Evolutionary conservation across 768 basidiomycete genomes (phyloP), one percentile per base, ranked within the genome.

Genomic region (Obba rivulosa): DNA sequence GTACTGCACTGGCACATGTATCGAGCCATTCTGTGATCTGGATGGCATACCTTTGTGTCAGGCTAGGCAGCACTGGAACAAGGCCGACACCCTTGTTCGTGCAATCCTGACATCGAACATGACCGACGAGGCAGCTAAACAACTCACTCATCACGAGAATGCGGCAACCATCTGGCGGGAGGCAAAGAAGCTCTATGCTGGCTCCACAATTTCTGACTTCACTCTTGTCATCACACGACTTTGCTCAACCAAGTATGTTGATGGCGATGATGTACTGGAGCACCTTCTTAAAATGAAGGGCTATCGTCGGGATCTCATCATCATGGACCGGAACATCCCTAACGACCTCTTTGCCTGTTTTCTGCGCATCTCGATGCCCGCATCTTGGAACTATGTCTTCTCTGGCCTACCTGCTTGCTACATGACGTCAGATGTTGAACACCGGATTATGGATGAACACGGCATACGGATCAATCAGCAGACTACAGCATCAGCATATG

Each of bases 261-360:
- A n/a, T n/a, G n/a, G n/a, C n/a, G n/a, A n/a, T n/a, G n/a, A n/a
- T n/a, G 16, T 45, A 3, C 18, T 16, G 2, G 51, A 8, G 7
- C 54, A 57, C 31, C 49, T 57, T 4, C 39, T 45, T 0, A 53
- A 56, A 48, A 57, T 57, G 55, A 55, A 56, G n/a, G 28, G 13
- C n/a, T 41, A 25, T 13, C 34, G 46, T 8, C 46, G 17, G 5
- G 46, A 56, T 41, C 31, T 55, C 3, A 45, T 49, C 17, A 17
- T 55, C 2, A 57, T 57, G 53, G 0, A 45, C 1, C 34, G 34
- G 8, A 14, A 45, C 24, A 51, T 58, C 13, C n/a, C 34, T 0
- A 46, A 58, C 13, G 39, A 56, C 2, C 34, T 56, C 2, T 58
- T 53, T 13, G 36, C 46, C 21, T 57, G 56, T 11, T 57, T 59